phyloP scores from a whole-genome alignment of 177 flowering plant species.

The Vitis hybrid region DNA sequence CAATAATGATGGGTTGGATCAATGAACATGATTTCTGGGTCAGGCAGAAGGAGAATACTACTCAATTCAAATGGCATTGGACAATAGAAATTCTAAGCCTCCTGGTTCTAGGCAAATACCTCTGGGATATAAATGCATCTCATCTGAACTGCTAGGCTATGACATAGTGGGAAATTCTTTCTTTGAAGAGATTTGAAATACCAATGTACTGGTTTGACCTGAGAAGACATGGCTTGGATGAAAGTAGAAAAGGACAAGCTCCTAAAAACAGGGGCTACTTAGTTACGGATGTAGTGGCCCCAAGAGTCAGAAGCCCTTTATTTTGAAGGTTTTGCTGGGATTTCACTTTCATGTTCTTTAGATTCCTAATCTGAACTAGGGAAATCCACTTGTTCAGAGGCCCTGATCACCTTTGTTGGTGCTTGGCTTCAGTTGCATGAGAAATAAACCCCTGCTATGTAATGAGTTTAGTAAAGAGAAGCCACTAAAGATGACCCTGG shows the following conservation, averaged over 20 bases:
- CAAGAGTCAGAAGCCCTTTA: neutral
- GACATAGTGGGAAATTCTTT: neutral
- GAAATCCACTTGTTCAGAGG: neutral
- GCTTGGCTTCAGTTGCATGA: no score
- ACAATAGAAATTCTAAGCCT: no score
- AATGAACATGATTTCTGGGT: no score
- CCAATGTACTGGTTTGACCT: no score
- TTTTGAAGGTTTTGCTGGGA: neutral
- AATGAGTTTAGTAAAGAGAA: no score
- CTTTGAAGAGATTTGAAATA: neutral
- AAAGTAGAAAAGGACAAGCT: no score
- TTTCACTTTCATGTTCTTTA: neutral
- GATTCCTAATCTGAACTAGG: neutral
- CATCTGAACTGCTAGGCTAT: neutral
- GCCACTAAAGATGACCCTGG: no score
- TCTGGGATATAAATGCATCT: neutral
- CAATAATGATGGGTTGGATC: no score
- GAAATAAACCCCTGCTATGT: no score
- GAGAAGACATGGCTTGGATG: no score
- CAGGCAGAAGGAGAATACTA: no score
- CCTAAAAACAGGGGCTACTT: no score
- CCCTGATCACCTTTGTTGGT: neutral
- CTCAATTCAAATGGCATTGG: neutral
- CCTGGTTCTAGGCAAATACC: neutral
- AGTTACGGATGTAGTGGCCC: neutral